Base-by-base conservation (phyloP, 306 rosid genomes). In the Malus asiatica region DNA sequence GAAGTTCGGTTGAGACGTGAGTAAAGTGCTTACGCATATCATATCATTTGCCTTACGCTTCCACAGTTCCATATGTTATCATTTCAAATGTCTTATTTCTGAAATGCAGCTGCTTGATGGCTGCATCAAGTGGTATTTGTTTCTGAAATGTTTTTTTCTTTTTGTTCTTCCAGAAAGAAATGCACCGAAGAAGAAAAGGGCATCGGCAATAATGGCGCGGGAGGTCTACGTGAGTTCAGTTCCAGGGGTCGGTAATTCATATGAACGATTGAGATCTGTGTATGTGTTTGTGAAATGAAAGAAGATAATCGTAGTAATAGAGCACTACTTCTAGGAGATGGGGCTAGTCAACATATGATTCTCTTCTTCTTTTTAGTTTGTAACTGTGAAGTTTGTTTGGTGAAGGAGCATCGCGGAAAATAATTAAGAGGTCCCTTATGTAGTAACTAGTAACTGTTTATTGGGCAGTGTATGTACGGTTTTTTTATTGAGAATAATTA, bases 191-290 rank as follows among this genome's bases (percentile, higher is more conserved):
- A 79, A 32, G 83, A 79, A 53, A 55, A 60, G 79, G 70, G 78
- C 30, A 16, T 72, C 84, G 45, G 68, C 68, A 72, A 30, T 57
- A 13, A 72, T 62, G 18, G 72, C 75, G 18, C 75, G 13, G 80
- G 83, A 70, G 83, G 81, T 22, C 62, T 83, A 27, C 80, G 78
- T 11, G 78, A 78, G 72, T 75, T 76, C 59, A 79, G 81, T 51
- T 44, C 48, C 71, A 83, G 67, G 29, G 86, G 86, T 78, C 18
- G 11, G 78, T 35, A 32, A 40, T 46, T 66, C 5, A 25, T 30
- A 4, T 33, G 19, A 10, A 65, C 33, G 35, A 20, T 48, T n/a
- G 22, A 48, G 22, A 16, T 19, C 7, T 20, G 61, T 15, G n/a
- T 19, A 14, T 71, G 20, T 62, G 32, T 22, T 66, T 67, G 3